phyloP scores from a whole-genome alignment of 352 stramenopile genomes.

The Phytophthora foliorum region DNA sequence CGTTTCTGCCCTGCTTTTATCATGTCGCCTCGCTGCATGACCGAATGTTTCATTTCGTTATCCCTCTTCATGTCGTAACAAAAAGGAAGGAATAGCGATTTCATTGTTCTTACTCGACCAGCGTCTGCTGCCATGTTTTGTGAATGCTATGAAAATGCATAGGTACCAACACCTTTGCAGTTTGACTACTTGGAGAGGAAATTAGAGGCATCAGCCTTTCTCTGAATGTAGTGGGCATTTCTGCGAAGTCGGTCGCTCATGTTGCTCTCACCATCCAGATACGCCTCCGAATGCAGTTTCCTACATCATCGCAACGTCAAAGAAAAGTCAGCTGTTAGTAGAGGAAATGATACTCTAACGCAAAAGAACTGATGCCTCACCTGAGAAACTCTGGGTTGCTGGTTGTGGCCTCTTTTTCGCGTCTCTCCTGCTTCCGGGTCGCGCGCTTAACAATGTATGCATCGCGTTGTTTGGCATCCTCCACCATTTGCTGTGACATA shows the following conservation, averaged over 20 bases:
- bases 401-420: slow-evolving; percentile 52
- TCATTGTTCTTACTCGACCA: slow-evolving; percentile 26
- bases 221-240: slow-evolving; percentile 91
- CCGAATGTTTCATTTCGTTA: slow-evolving; percentile 31
- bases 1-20: slow-evolving; percentile 9
- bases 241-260: slow-evolving; percentile 82
- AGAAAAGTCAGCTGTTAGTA: slow-evolving; percentile 12
- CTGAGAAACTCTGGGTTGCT: slow-evolving; percentile 84
- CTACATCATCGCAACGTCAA: slow-evolving; percentile 30
- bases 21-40: slow-evolving; percentile 30
- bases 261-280: slow-evolving; percentile 64
- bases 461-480: slow-evolving; percentile 79
- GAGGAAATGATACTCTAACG: not conserved
- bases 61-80: slow-evolving; percentile 29
- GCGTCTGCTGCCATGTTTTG: not conserved
- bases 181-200: slow-evolving; percentile 76
- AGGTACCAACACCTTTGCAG: not conserved
- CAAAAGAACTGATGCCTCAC: slow-evolving; percentile 33
- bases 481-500: slow-evolving; percentile 76
- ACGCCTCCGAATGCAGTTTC: slow-evolving; percentile 80
- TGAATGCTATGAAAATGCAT: slow-evolving; percentile 9
- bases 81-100: slow-evolving; percentile 39
- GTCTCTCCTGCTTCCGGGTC: slow-evolving; percentile 64
- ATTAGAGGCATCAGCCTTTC: slow-evolving; percentile 77
- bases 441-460: slow-evolving; percentile 63